Evolutionary conservation across 2,329 filamentous ascomycete species (phyloP).

Genomic region (Phialocephala subalpina): DNA sequence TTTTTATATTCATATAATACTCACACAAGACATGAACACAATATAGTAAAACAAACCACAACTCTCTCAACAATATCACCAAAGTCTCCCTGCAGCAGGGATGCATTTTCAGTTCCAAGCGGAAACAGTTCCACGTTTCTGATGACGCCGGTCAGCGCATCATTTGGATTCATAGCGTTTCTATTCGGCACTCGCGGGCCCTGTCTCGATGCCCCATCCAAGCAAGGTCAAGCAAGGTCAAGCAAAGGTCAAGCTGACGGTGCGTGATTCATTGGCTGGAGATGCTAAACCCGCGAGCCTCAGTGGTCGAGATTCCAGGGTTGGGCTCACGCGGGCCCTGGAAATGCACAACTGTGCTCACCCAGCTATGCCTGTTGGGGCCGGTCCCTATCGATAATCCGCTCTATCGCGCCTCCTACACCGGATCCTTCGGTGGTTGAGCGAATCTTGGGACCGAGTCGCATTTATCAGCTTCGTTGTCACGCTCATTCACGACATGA

Average conservation of each 20-base stretch:
- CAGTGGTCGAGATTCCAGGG: neutral
- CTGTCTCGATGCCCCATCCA: neutral
- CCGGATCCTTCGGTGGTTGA: conserved; percentile 18
- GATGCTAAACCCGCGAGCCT: neutral
- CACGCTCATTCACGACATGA: conserved; percentile 7
- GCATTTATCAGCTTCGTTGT: conserved; percentile 19
- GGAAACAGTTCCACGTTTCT: conserved; percentile 23
- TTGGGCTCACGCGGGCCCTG: neutral
- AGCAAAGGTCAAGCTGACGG: neutral
- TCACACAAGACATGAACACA: too few relatives aligned
- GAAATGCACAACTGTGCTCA: neutral
- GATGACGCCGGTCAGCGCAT: conserved; percentile 16
- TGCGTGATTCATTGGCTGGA: neutral
- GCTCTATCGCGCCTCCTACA: conserved; percentile 5
- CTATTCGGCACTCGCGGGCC: conserved; percentile 15
- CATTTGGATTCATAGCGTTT: conserved; percentile 3
- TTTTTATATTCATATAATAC: neutral
- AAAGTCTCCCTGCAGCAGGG: neutral
- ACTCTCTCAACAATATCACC: neutral
- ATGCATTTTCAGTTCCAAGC: conserved; percentile 1
- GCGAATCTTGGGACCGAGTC: conserved; percentile 4
- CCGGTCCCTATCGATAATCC: neutral
- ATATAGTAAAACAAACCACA: too few relatives aligned
- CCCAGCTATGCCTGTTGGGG: neutral
- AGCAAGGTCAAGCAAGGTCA: neutral